Base-by-base conservation (phyloP, 2,329 filamentous ascomycete species). In the Aspergillus chevalieri region DNA sequence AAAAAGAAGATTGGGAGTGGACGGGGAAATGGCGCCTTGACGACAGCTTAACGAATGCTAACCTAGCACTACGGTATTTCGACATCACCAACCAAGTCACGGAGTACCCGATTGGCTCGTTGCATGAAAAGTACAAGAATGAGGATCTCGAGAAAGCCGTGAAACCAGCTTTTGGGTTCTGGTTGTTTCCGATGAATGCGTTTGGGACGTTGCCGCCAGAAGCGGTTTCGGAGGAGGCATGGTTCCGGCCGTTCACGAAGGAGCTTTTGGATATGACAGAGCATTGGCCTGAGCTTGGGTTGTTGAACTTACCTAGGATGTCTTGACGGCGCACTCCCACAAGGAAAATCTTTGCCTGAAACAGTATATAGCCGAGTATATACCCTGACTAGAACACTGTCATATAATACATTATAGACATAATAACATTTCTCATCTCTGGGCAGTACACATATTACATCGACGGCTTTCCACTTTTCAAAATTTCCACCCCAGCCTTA, bases 401-500 rank as follows among this genome's bases (percentile, higher is more conserved):
- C 26, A 30, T 30, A 30, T 28, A 7, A 28, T 12, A 10, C 10
- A 30, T 12, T 4, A 30, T 30, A 30, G 9, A 30, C 26, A 30
- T 30, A 30, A 30, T 30, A 28, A 9, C 26, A 28, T 28, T 10
- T 28, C 9, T 28, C 9, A 28, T 10, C 26, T 10, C 26, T 28
- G 26, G 26, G 26, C 8, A 28, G 3, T 10, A 12, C 4, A 12
- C 8, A 12, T 30, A 12, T 10, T 30, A 30, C 26, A 30, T 30
- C 26, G 26, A 30, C 10, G 9, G 26, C 10, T 30, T 30, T 9
- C 26, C 26, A 30, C 10, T 30, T 30, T 30, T 21, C 14, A 55
- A 42, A 19, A 51, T 38, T 17, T 44, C 42, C 6, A 36, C 21
- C 44, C 47, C 48, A 24, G 47, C 50, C 41, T 47, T 39, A 12